Evolutionary conservation across 1,284 basidiomycete species (phyloP), one percentile per base, ranked within the genome.

Genomic region (Fomitopsis betulina): DNA sequence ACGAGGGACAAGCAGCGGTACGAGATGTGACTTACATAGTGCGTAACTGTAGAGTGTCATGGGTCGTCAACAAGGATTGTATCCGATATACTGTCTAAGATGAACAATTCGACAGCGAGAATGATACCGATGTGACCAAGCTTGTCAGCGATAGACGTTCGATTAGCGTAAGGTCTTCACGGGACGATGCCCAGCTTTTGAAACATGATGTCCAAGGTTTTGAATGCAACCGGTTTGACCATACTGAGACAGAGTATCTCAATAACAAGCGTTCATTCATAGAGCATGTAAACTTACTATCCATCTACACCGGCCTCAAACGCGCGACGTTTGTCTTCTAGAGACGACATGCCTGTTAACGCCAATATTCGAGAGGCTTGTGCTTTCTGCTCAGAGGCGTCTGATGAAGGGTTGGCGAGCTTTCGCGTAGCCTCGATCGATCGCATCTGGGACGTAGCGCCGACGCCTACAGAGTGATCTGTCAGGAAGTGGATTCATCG

Each of bases 261-360:
- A 56, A 58, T 47, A 30, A 49, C 25, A 30, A 53, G n/a, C 55
- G 40, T 56, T 52, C 56, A 33, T 12, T 15, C 42, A 12, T 12
- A 8, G 21, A 33, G 53, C 30, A n/a, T 38, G 15, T 12, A 27
- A 17, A 83, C 92, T 66, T 73, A 94, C 91, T 96, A 98, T 72
- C 95, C 95, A 67, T 98, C 94, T 49, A 97, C 94, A 2, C 96
- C 95, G 55, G 91, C 92, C 55, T 91, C 87, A 65, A 97, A 96
- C 1, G 95, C 96, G 65, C 86, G 81, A 23, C 93, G 82, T 73
- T 96, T 96, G 71, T 98, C 94, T 70, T 97, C 95, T 3, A 91
- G 75, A 10, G 94, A 93, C 8, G 94, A 96, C 80, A 94, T 88
- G 10, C 95, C 95, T 0, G 96, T 98, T 58, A 98, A 75, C 5